Evolutionary conservation across 2,329 filamentous ascomycete species (phyloP).

Genomic region (Fusarium tanahbumbuense): DNA sequence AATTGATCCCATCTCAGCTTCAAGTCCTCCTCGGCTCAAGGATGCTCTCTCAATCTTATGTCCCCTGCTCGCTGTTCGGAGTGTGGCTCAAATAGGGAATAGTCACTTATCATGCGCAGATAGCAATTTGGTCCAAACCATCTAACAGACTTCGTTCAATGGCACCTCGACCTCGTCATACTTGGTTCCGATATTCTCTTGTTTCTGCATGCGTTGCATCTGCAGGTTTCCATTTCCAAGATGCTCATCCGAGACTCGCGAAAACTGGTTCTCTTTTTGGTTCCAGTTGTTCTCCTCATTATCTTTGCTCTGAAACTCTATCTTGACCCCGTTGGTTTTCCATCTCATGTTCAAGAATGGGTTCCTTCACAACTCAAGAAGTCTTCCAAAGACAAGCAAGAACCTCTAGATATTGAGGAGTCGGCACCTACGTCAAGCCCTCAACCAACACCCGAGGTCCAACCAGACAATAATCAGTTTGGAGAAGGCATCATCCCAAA

Average conservation of each 20-base stretch:
- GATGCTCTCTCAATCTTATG: not conserved
- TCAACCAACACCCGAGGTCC: not conserved
- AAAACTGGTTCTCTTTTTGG: slow-evolving; percentile 48
- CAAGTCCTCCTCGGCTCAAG: not conserved
- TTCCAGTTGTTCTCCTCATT: slow-evolving; percentile 48
- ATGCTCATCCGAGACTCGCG: slow-evolving; percentile 52
- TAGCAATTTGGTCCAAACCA: not conserved
- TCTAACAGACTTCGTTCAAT: not conserved
- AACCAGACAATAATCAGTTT: not conserved
- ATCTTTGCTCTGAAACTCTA: slow-evolving; percentile 44
- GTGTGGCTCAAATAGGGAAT: slow-evolving; percentile 20
- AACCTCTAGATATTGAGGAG: not conserved
- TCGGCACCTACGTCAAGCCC: not conserved
- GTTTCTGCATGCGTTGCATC: not conserved
- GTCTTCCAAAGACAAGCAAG: not conserved
- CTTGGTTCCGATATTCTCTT: slow-evolving; percentile 2
- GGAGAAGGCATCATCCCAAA: slow-evolving; percentile 3
- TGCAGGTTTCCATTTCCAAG: slow-evolving; percentile 6
- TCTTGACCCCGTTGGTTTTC: slow-evolving; percentile 9
- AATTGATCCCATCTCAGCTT: slow-evolving; percentile 11
- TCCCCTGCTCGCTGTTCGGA: slow-evolving; percentile 1
- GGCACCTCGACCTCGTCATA: not conserved
- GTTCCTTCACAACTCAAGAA: slow-evolving; percentile 17
- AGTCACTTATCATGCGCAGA: slow-evolving; percentile 2
- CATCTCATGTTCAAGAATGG: slow-evolving; percentile 11